Evolutionary conservation across 106 monocot genomes (phyloP).

Genomic region (Chionographis japonica): DNA sequence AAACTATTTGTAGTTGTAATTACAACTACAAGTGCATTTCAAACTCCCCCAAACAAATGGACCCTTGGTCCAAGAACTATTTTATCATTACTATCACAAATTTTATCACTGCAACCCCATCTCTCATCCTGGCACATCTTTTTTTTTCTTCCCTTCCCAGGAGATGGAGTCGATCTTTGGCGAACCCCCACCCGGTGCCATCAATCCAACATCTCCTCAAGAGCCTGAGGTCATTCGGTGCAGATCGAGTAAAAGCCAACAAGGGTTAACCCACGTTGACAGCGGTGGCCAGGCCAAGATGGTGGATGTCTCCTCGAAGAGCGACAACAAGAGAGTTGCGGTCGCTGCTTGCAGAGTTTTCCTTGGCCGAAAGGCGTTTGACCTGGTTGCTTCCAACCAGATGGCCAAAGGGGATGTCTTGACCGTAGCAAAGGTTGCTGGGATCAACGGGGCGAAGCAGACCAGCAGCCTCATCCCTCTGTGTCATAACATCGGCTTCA

Average conservation of each 20-base stretch:
- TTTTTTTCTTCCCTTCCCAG: conserved; percentile 21
- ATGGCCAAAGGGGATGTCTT: conserved; percentile 88
- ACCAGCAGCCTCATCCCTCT: conserved; percentile 78
- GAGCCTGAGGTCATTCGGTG: conserved; percentile 5
- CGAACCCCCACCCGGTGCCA: conserved; percentile 28
- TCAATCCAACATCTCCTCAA: conserved; percentile 16
- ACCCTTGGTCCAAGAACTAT: no score
- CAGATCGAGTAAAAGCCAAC: conserved; percentile 11
- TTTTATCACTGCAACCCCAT: not conserved
- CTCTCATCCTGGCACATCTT: not conserved
- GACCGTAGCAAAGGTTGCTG: conserved; percentile 86
- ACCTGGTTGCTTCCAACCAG: conserved; percentile 75
- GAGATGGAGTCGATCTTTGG: conserved; percentile 87
- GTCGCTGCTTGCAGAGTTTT: conserved; percentile 78
- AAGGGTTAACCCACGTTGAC: conserved; percentile 52
- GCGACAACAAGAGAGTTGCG: conserved; percentile 66
- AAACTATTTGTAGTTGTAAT: no score
- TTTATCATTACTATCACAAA: not conserved
- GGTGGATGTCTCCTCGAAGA: conserved; percentile 82
- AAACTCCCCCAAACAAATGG: no score
- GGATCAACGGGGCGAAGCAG: conserved; percentile 82
- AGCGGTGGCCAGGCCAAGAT: conserved; percentile 56
- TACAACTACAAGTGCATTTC: no score
- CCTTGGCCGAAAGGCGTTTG: conserved; percentile 58
- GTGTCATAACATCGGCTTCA: conserved; percentile 79